Percentiles rank a stretch among this genome's conserved stretches.
phyloP scores from a whole-genome alignment of 768 basidiomycete species.

The Amanita inopinata region DNA sequence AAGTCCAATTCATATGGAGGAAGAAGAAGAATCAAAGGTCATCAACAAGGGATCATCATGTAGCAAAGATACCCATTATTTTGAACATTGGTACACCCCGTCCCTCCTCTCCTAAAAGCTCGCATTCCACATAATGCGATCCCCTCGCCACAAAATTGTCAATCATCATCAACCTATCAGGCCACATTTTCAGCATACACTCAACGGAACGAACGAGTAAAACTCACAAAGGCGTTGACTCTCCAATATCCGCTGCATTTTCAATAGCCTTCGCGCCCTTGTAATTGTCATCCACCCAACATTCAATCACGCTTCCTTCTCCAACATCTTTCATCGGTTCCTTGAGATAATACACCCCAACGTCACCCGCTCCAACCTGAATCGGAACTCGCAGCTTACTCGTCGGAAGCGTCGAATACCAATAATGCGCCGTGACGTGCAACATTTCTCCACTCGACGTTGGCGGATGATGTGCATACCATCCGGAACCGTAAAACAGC shows the following conservation, averaged over 20 bases:
- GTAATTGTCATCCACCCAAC: slow-evolving; percentile 98
- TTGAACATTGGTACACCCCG: slow-evolving; percentile 73
- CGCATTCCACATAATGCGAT: slow-evolving; percentile 90
- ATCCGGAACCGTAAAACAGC: slow-evolving; percentile 89
- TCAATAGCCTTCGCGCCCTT: slow-evolving; percentile 65
- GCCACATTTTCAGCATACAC: slow-evolving; percentile 4
- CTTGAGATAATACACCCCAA: slow-evolving; percentile 83
- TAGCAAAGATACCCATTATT: slow-evolving; percentile 84
- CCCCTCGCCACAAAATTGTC: slow-evolving; percentile 81
- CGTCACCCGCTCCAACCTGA: slow-evolving; percentile 79
- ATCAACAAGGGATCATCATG: slow-evolving; percentile 25
- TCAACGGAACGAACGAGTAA: slow-evolving; percentile 6
- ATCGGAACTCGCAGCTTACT: slow-evolving; percentile 79
- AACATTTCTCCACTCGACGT: slow-evolving; percentile 21
- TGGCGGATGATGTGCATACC: slow-evolving; percentile 70
- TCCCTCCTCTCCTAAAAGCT: slow-evolving; percentile 82
- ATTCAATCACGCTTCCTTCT: slow-evolving; percentile 66
- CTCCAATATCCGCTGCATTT: slow-evolving; percentile 61
- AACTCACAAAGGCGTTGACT: slow-evolving; percentile 60
- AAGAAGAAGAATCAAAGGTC: neutral
- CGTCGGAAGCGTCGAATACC: slow-evolving; percentile 82
- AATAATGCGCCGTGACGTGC: slow-evolving; percentile 75
- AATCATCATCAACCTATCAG: slow-evolving; percentile 65
- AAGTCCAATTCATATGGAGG: neutral
- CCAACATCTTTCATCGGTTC: slow-evolving; percentile 53